Evolutionary conservation across 2,329 filamentous ascomycete species (phyloP), one percentile per base, ranked within the genome.

Genomic region (Emericellopsis cladophorae): DNA sequence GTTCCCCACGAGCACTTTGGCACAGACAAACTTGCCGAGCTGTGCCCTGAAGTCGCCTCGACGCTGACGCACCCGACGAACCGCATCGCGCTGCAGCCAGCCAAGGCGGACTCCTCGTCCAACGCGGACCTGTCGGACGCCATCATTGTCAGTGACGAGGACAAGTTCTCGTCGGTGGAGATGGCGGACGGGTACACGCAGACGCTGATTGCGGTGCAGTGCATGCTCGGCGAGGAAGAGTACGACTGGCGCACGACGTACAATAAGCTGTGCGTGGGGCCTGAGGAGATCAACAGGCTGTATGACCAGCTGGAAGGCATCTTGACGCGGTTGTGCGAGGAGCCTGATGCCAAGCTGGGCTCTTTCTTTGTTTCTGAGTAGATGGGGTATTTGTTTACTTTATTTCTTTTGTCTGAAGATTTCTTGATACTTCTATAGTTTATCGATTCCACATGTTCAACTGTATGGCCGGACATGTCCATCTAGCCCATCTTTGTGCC

Each of bases 161-260:
- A 36, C 22, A 35, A 36, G 5, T 36, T 22, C 12, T n/a, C 16
- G 31, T 32, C 32, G 37, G 14, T 70, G 1, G 60, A 69, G 24
- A 56, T 67, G 2, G 76, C 24, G 3, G 39, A 41, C 24, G 39
- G 39, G 4, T 41, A 36, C 33, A n/a, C 23, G 11, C n/a, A 24
- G 32, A 23, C 33, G 6, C 39, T 32, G 10, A 31, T 41, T 1
- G 22, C n/a, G 22, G 24, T 32, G 10, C 18, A 41, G 7, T 41
- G 31, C 39, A 36, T 41, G 31, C 21, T 41, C 1, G 33, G 33
- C 15, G 39, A 41, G 5, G 39, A 36, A 11, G 36, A 24, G 15
- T 24, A 36, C 21, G 39, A 41, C 32, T n/a, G 35, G 10, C 16
- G 15, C 22, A 36, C 39, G 16, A 36, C 21, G 11, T 41, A 36